Conservation (phyloP, 208 protist species). For the Trypanosoma avium region DNA sequence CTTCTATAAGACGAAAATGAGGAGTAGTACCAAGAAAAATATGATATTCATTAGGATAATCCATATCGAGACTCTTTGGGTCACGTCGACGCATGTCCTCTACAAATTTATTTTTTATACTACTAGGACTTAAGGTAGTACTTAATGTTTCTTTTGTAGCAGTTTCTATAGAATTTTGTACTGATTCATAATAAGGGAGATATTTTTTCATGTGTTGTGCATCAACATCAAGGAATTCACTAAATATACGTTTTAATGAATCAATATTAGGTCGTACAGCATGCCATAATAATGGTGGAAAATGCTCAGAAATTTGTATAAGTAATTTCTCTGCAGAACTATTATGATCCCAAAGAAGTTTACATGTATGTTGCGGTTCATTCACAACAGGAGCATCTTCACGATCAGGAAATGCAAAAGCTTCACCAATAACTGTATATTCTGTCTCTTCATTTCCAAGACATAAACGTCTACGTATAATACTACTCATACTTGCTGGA, state of each 20-base stretch:
- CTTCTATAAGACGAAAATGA: slow-evolving; percentile 81
- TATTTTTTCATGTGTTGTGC: slow-evolving; percentile 90
- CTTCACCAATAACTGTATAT: slow-evolving; percentile 93
- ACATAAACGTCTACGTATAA: slow-evolving; percentile 74
- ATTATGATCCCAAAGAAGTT: slow-evolving; percentile 89
- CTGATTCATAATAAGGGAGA: slow-evolving; percentile 85
- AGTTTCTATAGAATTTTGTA: slow-evolving; percentile 81
- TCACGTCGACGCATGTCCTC: slow-evolving; percentile 88
- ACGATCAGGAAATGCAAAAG: slow-evolving; percentile 86
- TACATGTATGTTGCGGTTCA: slow-evolving; percentile 72
- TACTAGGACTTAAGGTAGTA: slow-evolving; percentile 68
- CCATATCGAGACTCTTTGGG: slow-evolving; percentile 73
- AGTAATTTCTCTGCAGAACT: slow-evolving; percentile 89
- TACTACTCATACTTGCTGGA: slow-evolving; percentile 77
- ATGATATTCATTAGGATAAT: slow-evolving; percentile 80
- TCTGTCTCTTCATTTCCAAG: slow-evolving; percentile 75
- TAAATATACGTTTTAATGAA: slow-evolving; percentile 81
- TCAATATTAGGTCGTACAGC: slow-evolving; percentile 79
- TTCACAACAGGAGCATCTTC: slow-evolving; percentile 91
- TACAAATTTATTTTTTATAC: slow-evolving; percentile 85
- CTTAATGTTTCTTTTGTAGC: slow-evolving; percentile 72
- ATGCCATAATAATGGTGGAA: slow-evolving; percentile 91
- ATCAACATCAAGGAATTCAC: slow-evolving; percentile 90
- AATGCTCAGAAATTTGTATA: slow-evolving; percentile 86
- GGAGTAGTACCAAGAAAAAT: slow-evolving; percentile 84